Percentiles rank a stretch among this genome's conserved stretches.
These are phyloP conservation scores for Citrullus colocynthis DNA, from an alignment of 306 rosid genomes.

Conservation along the genomic window DNA sequence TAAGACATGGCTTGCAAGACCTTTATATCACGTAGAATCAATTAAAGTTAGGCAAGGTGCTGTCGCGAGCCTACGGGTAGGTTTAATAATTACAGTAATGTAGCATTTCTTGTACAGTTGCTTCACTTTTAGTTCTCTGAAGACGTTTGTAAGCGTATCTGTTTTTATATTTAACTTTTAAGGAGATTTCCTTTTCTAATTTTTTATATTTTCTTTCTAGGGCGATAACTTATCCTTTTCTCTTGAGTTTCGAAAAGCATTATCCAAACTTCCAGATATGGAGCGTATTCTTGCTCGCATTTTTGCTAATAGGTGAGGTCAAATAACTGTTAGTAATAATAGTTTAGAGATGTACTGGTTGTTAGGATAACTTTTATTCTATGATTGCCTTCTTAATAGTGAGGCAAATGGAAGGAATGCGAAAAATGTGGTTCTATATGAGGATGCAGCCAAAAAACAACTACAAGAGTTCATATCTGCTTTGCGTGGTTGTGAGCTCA, in stretches of 20 bases:
- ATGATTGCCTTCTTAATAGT: conserved; percentile 30
- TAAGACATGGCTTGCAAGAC: conserved; percentile 91
- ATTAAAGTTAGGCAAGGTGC: conserved; percentile 81
- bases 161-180: not conserved
- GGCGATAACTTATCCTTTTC: conserved; percentile 62
- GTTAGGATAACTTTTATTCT: conserved; percentile 15
- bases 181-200: not conserved
- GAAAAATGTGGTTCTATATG: conserved; percentile 65
- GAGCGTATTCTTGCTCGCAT: conserved; percentile 82
- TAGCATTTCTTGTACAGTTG: not conserved
- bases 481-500: conserved; percentile 73
- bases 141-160: not conserved
- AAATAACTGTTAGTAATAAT: conserved; percentile 2
- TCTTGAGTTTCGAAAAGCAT: conserved; percentile 53
- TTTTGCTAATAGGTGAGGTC: conserved; percentile 52
- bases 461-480: conserved; percentile 75
- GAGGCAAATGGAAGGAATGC: conserved; percentile 85
- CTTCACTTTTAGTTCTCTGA: not conserved
- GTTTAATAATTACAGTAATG: conserved; percentile 9
- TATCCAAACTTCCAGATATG: conserved; percentile 65
- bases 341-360: conserved; percentile 10
- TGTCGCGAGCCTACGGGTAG: conserved; percentile 61
- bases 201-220: conserved; percentile 34
- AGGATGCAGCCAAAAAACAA: conserved; percentile 79
- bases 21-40: conserved; percentile 53